Base-by-base conservation (phyloP, 768 basidiomycete genomes). In the Hygrophorus pudorinus region DNA sequence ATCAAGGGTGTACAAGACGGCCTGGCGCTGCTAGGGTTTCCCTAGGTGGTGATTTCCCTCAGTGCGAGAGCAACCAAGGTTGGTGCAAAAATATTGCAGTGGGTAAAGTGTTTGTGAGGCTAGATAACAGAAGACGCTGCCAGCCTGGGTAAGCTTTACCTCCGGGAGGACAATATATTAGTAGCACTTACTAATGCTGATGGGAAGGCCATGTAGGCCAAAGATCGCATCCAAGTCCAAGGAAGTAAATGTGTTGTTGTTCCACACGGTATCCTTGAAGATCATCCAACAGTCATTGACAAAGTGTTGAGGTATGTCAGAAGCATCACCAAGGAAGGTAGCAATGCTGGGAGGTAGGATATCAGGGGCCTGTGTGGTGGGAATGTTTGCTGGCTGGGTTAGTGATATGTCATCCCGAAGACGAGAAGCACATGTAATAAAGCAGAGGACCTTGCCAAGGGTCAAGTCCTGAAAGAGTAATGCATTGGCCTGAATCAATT, bases 1-100 rank as follows among this genome's bases (percentile, higher is more conserved):
- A 14, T 48, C 17, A n/a, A 58, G 38, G 0, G 54, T 59, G 36
- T 48, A 55, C 8, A 58, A 46, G 2, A 52, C 51, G 8, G 51
- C 54, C 33, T 51, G 48, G 35, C 53, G 40, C 30, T 20, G 21
- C 17, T 41, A 20, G 21, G 40, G 14, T 28, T 41, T 41, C 20
- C 30, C 30, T 3, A 41, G 7, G 4, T 27, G 20, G n/a, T 7
- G 30, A 12, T 28, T 16, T 10, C 18, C 17, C 6, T 33, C 14
- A 5, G 21, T 28, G 7, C 40, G 20, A 4, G 40, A 14, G 21
- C 40, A 41, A 31, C n/a, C 24, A 11, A 16, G 10, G 17, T 33
- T 33, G 4, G 14, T 3, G 32, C 42, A 43, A 5, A 9, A 8
- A 24, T 43, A 31, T 9, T 10, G 3, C 3, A 31, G 42, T 2